Percentiles rank a stretch among this genome's conserved stretches.
Evolutionary conservation across 176 grass and related monocot species (phyloP).

Genomic region (Phragmites australis): DNA sequence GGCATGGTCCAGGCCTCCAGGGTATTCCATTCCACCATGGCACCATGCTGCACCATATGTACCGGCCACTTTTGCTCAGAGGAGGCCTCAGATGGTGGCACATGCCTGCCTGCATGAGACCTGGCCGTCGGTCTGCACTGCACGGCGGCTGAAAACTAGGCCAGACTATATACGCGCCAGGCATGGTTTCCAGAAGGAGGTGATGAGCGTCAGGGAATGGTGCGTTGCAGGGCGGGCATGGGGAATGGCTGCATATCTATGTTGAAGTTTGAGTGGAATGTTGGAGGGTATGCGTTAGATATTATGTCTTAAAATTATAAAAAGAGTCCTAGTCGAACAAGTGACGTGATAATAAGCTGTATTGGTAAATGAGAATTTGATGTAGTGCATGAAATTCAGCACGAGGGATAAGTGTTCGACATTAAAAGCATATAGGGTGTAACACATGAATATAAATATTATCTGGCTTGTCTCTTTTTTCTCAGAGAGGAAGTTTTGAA

Average conservation of each 20-base stretch:
- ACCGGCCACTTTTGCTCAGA: background rate
- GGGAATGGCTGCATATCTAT: background rate
- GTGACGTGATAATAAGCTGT: too few species aligned
- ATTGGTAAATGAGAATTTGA: too few species aligned
- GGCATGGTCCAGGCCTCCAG: conserved; percentile 12
- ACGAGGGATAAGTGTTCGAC: background rate
- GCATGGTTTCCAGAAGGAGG: background rate
- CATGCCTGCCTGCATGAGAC: conserved; percentile 32
- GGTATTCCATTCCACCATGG: background rate
- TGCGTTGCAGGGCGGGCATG: background rate
- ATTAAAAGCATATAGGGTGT: too few species aligned
- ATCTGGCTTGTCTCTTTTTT: too few species aligned
- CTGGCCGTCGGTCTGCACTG: background rate
- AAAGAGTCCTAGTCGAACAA: too few species aligned
- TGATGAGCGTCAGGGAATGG: background rate
- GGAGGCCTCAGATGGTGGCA: conserved; percentile 20
- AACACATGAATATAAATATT: too few species aligned
- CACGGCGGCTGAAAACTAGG: background rate
- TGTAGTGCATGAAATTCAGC: background rate
- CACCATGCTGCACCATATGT: background rate
- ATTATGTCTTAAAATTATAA: too few species aligned
- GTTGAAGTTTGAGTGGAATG: background rate
- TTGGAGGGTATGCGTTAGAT: background rate
- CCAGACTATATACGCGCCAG: background rate
- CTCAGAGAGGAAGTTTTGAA: too few species aligned